Evolutionary conservation across 2,329 filamentous ascomycete genomes (phyloP), one percentile per base, ranked within the genome.

Genomic region (Corinectria fuckeliana): DNA sequence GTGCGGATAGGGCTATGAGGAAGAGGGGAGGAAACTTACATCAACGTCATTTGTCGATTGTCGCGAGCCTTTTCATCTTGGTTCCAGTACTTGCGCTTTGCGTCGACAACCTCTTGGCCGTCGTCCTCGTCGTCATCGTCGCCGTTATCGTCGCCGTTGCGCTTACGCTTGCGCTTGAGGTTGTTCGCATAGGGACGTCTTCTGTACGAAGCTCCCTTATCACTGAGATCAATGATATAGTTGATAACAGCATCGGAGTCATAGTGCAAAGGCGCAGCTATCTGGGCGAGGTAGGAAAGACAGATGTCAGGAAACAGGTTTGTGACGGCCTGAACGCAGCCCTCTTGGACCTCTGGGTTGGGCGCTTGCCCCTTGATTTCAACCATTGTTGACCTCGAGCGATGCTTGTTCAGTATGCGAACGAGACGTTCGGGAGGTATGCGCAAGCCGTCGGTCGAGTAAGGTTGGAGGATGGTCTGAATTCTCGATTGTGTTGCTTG

Each of bases 121-220:
- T 65, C 61, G 20, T 70, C 67, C 8, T 67, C 60, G 34, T 65
- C 57, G 3, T 59, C 45, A n/a, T 64, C 59, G 3, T 58, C 55
- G 9, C 68, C 51, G 0, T 56, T 50, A 2, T 64, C 62, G 0
- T 63, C 67, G 1, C 68, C 62, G 1, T 67, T 60, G 14, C 77
- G 74, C 65, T 84, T 83, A 13, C 77, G 74, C 65, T 84, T 83
- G 11, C 81, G 73, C 66, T 84, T 84, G 23, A 66, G 65, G 2
- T 53, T 54, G 8, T 60, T 68, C 10, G 58, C 50, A 14, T 36
- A 63, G 4, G 63, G 44, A 10, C 60, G 66, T 49, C 65, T 73
- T 3, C 77, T 77, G 47, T 84, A 84, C 0, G 67, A 21, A 3
- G 63, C 45, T 9, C 77, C 79, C 0, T 65, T 69, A 3, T 82